Percentiles rank a stretch among this genome's conserved stretches.
Evolutionary conservation across 2,329 filamentous ascomycete genomes (phyloP).

Genomic region (Fusarium aywerte): DNA sequence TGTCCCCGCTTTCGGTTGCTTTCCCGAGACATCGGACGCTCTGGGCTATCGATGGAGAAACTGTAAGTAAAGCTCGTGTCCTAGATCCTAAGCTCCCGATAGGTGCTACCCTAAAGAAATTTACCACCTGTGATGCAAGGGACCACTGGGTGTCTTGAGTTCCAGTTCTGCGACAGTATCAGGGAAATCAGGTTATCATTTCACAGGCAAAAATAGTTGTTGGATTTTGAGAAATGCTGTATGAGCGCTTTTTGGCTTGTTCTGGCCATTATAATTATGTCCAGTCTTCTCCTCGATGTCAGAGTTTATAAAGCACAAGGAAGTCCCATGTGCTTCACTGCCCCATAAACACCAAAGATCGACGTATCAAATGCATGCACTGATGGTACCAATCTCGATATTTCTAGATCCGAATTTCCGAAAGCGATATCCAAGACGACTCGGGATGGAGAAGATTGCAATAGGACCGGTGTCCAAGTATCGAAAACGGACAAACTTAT

Average conservation of each 20-base stretch:
- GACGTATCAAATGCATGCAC: background rate
- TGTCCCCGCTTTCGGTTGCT: slow-evolving; percentile 17
- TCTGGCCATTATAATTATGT: background rate
- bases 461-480: background rate
- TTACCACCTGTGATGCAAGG: slow-evolving; percentile 4
- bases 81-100: slow-evolving; percentile 1
- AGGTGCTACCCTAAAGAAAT: slow-evolving; percentile 26
- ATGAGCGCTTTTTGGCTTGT: background rate
- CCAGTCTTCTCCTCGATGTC: background rate
- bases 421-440: background rate
- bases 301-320: background rate
- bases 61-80: slow-evolving; percentile 4
- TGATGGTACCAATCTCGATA: background rate
- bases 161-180: background rate
- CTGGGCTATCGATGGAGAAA: slow-evolving; percentile 9
- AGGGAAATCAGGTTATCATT: background rate
- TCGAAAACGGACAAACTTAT: background rate
- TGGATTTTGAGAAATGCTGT: background rate
- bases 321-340: background rate
- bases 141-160: background rate
- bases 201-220: background rate
- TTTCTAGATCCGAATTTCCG: background rate
- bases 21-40: slow-evolving; percentile 26
- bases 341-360: background rate
- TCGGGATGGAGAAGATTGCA: background rate